Percentiles rank a stretch among this genome's conserved stretches.
Evolutionary conservation across 768 basidiomycete species (phyloP).

Genomic region (Cyclocybe aegerita): DNA sequence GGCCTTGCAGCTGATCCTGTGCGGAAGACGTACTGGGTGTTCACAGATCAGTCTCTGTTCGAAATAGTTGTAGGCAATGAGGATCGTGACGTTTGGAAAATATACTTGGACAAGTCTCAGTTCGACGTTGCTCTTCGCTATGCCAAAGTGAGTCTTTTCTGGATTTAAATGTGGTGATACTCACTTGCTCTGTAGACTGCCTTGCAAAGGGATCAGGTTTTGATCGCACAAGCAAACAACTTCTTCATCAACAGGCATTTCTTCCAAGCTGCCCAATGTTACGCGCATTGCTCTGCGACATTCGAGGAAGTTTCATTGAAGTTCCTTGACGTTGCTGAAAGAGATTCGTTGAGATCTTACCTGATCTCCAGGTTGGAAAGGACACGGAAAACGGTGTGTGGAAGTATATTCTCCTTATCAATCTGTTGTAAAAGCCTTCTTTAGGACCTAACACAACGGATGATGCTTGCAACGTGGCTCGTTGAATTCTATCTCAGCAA

Average conservation of each 20-base stretch:
- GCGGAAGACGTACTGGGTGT: slow-evolving; percentile 91
- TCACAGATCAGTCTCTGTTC: slow-evolving; percentile 84
- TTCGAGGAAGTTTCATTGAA: slow-evolving; percentile 93
- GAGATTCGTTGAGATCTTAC: slow-evolving; percentile 89
- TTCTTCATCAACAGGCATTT: slow-evolving; percentile 80
- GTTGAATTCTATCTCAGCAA: slow-evolving; percentile 97
- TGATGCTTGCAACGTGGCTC: slow-evolving; percentile 98
- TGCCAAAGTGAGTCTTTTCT: slow-evolving; percentile 60
- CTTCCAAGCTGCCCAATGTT: slow-evolving; percentile 90
- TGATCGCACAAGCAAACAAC: slow-evolving; percentile 79
- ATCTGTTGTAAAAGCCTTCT: background rate
- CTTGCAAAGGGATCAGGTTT: slow-evolving; percentile 81
- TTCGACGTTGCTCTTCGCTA: slow-evolving; percentile 80
- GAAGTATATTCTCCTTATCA: background rate
- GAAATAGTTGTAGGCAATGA: slow-evolving; percentile 87
- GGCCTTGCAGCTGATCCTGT: slow-evolving; percentile 84
- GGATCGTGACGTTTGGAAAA: slow-evolving; percentile 92
- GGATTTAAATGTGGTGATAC: background rate
- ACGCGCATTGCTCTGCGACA: slow-evolving; percentile 81
- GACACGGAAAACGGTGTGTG: slow-evolving; percentile 74
- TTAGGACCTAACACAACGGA: slow-evolving; percentile 89
- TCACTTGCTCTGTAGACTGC: slow-evolving; percentile 56
- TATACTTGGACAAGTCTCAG: slow-evolving; percentile 76
- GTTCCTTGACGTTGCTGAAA: slow-evolving; percentile 86
- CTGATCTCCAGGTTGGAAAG: slow-evolving; percentile 85